Evolutionary conservation across 768 basidiomycete genomes (phyloP).

Genomic region (Rhizopogon salebrosus): DNA sequence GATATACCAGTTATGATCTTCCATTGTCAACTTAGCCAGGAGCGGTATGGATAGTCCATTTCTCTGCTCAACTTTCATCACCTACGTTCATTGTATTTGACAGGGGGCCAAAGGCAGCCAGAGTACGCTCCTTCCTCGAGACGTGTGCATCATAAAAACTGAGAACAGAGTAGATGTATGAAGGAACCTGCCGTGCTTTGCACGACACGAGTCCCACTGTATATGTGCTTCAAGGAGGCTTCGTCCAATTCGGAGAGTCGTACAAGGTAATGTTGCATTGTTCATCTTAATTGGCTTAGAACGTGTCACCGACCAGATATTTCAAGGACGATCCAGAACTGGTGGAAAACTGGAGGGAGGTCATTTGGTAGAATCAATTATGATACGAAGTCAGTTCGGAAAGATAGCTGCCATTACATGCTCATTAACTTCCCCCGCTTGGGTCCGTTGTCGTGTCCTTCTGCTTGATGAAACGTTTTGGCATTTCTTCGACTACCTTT

Average conservation of each 20-base stretch:
- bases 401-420: not conserved
- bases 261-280: constrained; percentile 45
- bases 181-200: constrained; percentile 51
- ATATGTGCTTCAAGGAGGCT: constrained; percentile 66
- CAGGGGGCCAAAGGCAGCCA: constrained; percentile 77
- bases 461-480: constrained; percentile 46
- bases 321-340: constrained; percentile 58
- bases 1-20: constrained; percentile 64
- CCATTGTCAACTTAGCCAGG: constrained; percentile 75
- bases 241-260: constrained; percentile 61
- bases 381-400: not conserved
- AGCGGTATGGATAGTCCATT: constrained; percentile 45
- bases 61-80: not conserved
- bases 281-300: not conserved
- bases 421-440: constrained; percentile 4
- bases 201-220: constrained; percentile 50
- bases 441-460: constrained; percentile 19
- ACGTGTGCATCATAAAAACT: not conserved
- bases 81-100: constrained; percentile 5
- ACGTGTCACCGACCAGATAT: not conserved
- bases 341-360: constrained; percentile 73
- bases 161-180: constrained; percentile 51
- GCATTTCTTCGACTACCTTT: constrained; percentile 56
- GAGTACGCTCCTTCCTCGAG: constrained; percentile 36
- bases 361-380: constrained; percentile 46